Evolutionary conservation across 768 basidiomycete genomes (phyloP), one percentile per base, ranked within the genome.

Genomic region (Tricholoma saponaceum): DNA sequence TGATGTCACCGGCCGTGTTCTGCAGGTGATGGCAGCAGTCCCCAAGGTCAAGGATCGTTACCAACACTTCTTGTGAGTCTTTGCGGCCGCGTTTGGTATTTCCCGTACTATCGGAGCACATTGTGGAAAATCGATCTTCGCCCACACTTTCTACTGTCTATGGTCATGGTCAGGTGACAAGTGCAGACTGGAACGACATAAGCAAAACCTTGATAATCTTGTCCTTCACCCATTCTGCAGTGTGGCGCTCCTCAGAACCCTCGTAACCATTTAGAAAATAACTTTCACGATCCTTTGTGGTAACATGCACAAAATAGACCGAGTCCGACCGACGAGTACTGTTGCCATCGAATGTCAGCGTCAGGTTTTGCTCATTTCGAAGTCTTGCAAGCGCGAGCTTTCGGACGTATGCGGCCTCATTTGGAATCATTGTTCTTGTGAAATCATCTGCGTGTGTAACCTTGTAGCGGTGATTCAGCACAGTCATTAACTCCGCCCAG

Each of bases 221-320:
- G 13, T 47, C 39, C 28, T 53, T 43, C n/a, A 58, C 20, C 52
- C 52, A 58, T 9, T 26, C 30, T 20, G 41, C 43, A 6, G 18
- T 54, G 51, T 58, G 57, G 8, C 18, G 12, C 25, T 58, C 18
- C 3, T 46, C 52, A 16, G 39, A 18, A 25, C 35, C 57, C 28
- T 58, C 30, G 10, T 54, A 44, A 16, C 52, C 52, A 23, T 44
- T 25, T 8, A 58, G 39, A 52, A 58, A 44, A 22, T 41, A 58
- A 20, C 10, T 25, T 4, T 54, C 18, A 12, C 52, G 14, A 33
- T 16, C 22, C 14, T 41, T 7, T 16, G 52, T 54, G 3, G 52
- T 44, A 28, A 28, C 52, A 54, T 54, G 52, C 7, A 30, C 22
- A 6, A 26, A 26, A 30, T 46, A 46, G 35, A 54, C 12, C 25